Evolutionary conservation across 768 basidiomycete genomes (phyloP).

Genomic region (Mycena olivaceomarginata): DNA sequence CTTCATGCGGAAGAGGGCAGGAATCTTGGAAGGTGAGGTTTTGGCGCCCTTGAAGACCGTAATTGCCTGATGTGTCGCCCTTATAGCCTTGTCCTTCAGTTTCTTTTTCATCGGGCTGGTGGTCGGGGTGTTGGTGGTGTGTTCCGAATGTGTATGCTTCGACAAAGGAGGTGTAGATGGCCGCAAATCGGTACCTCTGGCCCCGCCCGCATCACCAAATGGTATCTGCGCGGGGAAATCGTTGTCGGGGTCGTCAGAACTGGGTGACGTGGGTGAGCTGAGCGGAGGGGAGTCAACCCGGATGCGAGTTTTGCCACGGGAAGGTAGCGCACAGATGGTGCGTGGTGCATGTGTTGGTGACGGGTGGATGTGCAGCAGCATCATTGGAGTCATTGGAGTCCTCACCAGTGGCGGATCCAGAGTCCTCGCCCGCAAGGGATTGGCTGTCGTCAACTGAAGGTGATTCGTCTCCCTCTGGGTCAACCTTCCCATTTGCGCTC

Average conservation of each 20-base stretch:
- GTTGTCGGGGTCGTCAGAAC: not conserved
- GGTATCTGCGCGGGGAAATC: conserved; percentile 17
- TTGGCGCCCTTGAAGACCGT: not conserved
- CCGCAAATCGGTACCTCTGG: not conserved
- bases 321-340: not conserved
- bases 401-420: not conserved
- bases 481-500: too few species aligned
- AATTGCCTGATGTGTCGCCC: conserved; percentile 21
- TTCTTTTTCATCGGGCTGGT: conserved; percentile 31
- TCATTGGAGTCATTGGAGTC: not conserved
- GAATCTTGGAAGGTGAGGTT: conserved; percentile 22
- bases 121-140: conserved; percentile 27
- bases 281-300: not conserved
- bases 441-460: not conserved
- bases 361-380: too few species aligned
- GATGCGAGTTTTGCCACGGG: not conserved
- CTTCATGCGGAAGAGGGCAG: conserved; percentile 25
- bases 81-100: conserved; percentile 21
- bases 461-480: not conserved
- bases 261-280: not conserved
- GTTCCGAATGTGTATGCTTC: conserved; percentile 22
- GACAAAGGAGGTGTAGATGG: conserved; percentile 23
- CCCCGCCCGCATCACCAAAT: too few species aligned
- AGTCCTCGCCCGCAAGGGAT: not conserved
- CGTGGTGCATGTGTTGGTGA: conserved; percentile 1